A percentile compares a stretch with the other conserved stretches of the same genome.
phyloP scores from a whole-genome alignment of 345 rosid species.

The Gossypium bickii region DNA sequence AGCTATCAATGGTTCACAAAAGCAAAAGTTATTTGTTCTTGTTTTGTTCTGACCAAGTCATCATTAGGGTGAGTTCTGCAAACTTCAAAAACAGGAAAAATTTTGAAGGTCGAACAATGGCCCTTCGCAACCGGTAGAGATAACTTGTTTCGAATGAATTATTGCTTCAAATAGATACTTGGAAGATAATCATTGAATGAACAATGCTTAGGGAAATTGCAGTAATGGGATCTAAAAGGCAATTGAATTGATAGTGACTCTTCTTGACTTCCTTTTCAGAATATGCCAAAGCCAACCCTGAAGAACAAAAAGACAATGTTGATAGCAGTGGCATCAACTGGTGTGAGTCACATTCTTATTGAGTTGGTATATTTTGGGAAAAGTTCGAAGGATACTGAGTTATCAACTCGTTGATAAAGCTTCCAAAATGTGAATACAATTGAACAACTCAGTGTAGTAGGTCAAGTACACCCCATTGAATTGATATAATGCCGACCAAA shows the following conservation, averaged over 20 bases:
- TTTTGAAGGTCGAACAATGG: neutral
- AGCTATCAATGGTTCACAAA: neutral
- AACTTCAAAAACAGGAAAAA: neutral
- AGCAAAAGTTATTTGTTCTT: neutral
- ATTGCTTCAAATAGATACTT: neutral
- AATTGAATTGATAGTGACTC: neutral
- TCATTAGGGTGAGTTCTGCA: neutral
- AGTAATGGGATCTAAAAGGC: conserved; percentile 2
- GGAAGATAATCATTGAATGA: neutral
- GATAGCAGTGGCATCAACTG: neutral
- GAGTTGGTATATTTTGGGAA: neutral
- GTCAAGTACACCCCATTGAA: neutral
- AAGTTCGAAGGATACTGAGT: neutral
- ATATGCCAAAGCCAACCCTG: conserved; percentile 4
- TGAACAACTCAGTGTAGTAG: neutral
- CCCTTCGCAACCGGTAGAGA: neutral
- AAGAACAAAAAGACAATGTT: neutral
- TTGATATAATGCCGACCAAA: conserved; percentile 4
- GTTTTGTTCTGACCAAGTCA: neutral
- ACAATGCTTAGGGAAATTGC: neutral
- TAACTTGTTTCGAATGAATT: neutral
- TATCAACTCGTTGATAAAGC: neutral
- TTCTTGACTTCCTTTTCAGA: neutral
- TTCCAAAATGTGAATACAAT: conserved; percentile 3
- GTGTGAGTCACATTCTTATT: neutral